Conservation (phyloP, 2,329 filamentous ascomycete genomes). For the Cordyceps javanica region DNA sequence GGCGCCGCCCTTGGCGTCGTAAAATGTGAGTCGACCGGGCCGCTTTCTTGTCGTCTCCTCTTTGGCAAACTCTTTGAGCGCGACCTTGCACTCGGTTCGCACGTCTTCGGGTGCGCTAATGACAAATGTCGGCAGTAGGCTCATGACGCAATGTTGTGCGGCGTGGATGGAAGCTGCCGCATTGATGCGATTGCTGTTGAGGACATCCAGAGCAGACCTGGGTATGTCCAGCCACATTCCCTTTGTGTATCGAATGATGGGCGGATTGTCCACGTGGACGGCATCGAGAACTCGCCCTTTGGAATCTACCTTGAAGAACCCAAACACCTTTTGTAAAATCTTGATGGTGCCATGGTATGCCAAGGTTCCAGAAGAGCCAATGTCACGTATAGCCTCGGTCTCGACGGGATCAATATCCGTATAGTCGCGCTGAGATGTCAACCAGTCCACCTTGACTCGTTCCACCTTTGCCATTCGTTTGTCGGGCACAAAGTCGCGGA, state of each 20-base stretch:
- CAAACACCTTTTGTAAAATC: slow-evolving; percentile 84
- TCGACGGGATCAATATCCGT: slow-evolving; percentile 92
- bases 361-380: slow-evolving; percentile 54
- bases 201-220: slow-evolving; percentile 67
- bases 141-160: slow-evolving; percentile 85
- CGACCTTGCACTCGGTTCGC: slow-evolving; percentile 87
- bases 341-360: slow-evolving; percentile 85
- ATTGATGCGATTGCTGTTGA: slow-evolving; percentile 66
- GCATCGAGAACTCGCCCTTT: slow-evolving; percentile 82
- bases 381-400: slow-evolving; percentile 76
- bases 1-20: slow-evolving; percentile 86
- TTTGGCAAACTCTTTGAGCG: slow-evolving; percentile 78
- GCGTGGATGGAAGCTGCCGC: slow-evolving; percentile 88
- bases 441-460: slow-evolving; percentile 89
- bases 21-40: slow-evolving; percentile 85
- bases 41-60: slow-evolving; percentile 66
- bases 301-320: slow-evolving; percentile 95
- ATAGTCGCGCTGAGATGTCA: slow-evolving; percentile 84
- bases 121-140: slow-evolving; percentile 83
- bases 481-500: slow-evolving; percentile 81
- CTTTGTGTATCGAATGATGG: slow-evolving; percentile 76
- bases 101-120: slow-evolving; percentile 87
- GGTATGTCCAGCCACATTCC: slow-evolving; percentile 97
- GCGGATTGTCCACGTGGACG: slow-evolving; percentile 87
- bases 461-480: slow-evolving; percentile 80